Conservation (phyloP, 2,329 filamentous ascomycete species). For the Talaromyces sp. region DNA sequence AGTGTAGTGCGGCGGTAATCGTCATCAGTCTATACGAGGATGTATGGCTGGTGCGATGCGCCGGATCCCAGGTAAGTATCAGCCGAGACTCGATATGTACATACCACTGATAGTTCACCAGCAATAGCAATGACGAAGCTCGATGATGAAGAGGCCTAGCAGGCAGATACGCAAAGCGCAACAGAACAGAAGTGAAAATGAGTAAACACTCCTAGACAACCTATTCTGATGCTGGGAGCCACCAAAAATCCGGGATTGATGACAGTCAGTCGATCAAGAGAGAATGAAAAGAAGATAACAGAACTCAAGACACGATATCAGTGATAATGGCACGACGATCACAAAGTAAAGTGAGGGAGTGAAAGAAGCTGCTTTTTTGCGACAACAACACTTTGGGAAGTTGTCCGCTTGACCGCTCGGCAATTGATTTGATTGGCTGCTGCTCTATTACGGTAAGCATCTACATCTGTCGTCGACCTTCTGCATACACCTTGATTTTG, state of each 20-base stretch:
- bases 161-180: not conserved
- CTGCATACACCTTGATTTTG: not conserved
- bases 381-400: conserved; percentile 9
- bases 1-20: not conserved
- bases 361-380: conserved; percentile 8
- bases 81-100: not conserved
- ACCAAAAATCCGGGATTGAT: not conserved
- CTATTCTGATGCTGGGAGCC: not conserved
- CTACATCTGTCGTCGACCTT: not conserved
- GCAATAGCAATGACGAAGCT: not conserved
- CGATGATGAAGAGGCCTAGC: not conserved
- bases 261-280: not conserved
- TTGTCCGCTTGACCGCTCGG: conserved; percentile 13
- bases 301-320: not conserved
- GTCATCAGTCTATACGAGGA: not conserved
- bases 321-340: not conserved
- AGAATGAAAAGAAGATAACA: not conserved
- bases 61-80: no score
- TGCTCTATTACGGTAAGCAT: not conserved
- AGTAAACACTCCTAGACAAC: not conserved
- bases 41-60: not conserved
- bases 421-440: conserved; percentile 14
- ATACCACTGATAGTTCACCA: not conserved
- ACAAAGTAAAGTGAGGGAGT: not conserved
- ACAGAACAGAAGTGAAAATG: not conserved